Evolutionary conservation across 441 rosid genomes (phyloP), one percentile per base, ranked within the genome.

Genomic region (Populus hybrid): DNA sequence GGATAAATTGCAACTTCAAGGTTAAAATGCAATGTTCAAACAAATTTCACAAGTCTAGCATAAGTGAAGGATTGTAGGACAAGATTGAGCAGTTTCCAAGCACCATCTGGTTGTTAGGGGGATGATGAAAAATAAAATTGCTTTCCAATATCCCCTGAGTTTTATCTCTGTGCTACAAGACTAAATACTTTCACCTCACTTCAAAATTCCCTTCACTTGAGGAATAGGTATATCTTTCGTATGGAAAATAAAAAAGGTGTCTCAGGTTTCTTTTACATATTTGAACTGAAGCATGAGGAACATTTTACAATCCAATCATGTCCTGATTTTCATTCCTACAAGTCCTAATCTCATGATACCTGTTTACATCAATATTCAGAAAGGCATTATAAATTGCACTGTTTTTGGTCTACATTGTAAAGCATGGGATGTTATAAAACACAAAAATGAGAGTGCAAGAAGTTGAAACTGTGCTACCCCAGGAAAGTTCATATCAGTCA

Each of bases 401-500:
- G 74, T 16, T 33, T 26, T 1, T 10, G 53, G 29, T 50, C 50
- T 24, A 45, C 64, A 71, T 11, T 69, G 21, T 40, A 71, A 45
- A 50, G 56, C 64, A 45, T 24, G 74, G 28, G 50, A 21, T 35
- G 29, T 36, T 36, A 36, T 2, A 21, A 9, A 36, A 36, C 50
- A n/a, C 50, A 38, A 36, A 38, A 9, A 12, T 36, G 72, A 24
- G 36, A 33, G 56, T 42, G 24, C 61, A 71, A 71, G 31, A 29
- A 29, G 64, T 59, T 38, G 24, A 69, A 69, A 12, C 28, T 36
- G 7, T 38, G 29, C 53, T 53, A 53, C 2, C 61, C 29, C 72
- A 29, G 20, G 74, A n/a, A 71, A 71, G 71, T n/a, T 33, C 50
- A 35, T 33, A 35, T 35, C 71, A 68, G 26, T 68, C 26, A 36